phyloP scores from a whole-genome alignment of 1,139 yeast genomes.

The Pichia sp. region DNA sequence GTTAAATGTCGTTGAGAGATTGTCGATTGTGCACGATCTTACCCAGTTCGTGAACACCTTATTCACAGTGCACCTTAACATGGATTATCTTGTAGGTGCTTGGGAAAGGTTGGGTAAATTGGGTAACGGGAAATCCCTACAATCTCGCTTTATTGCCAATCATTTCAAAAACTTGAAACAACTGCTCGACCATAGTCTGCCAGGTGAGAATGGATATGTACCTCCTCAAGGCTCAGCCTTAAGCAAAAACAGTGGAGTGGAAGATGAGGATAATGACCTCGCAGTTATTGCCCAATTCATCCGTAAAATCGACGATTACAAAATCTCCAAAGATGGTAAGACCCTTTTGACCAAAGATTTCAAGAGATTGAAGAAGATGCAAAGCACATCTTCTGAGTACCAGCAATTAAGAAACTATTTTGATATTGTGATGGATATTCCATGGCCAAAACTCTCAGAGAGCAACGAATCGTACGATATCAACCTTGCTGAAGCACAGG shows the following conservation, averaged over 20 bases:
- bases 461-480: conserved; percentile 26
- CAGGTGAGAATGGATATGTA: too few species aligned
- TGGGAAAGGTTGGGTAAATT: conserved; percentile 42
- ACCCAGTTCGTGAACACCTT: conserved; percentile 28
- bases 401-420: conserved; percentile 66
- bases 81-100: conserved; percentile 41
- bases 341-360: conserved; percentile 56
- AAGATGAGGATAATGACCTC: conserved; percentile 39
- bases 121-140: conserved; percentile 18
- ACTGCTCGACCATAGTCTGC: too few species aligned
- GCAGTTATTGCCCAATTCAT: conserved; percentile 43
- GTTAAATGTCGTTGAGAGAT: conserved; percentile 31
- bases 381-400: conserved; percentile 64
- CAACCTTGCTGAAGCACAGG: conserved; percentile 49
- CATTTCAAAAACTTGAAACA: conserved; percentile 52
- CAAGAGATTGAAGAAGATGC: conserved; percentile 54
- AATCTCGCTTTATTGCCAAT: conserved; percentile 42
- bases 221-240: too few species aligned
- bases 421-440: conserved; percentile 63
- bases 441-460: conserved; percentile 36
- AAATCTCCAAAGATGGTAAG: conserved; percentile 43
- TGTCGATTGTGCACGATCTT: conserved; percentile 29
- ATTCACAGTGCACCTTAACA: conserved; percentile 33
- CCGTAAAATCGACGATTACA: conserved; percentile 30
- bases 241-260: too few species aligned